These are phyloP conservation scores for Lichtheimia ramosa DNA, from an alignment of 371 early-diverging fungal genomes.

Conservation along the genomic window DNA sequence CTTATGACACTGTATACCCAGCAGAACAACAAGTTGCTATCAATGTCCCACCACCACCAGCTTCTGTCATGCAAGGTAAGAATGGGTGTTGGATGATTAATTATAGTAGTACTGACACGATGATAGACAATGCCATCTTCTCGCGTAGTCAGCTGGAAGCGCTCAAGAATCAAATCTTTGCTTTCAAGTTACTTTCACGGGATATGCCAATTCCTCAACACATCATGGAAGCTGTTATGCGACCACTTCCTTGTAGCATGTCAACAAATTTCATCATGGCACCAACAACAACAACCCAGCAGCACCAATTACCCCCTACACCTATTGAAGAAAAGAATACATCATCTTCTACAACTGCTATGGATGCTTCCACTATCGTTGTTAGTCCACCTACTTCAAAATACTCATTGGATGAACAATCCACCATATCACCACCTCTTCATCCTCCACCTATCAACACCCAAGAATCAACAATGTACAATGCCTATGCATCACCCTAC, in stretches of 20 bases:
- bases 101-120: too few relatives aligned
- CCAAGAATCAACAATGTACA: conserved; percentile 8
- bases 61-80: too few relatives aligned
- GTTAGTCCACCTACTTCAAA: too few relatives aligned
- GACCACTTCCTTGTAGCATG: conserved; percentile 17
- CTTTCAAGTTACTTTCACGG: conserved; percentile 77
- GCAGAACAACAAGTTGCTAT: neutral
- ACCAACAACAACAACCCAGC: conserved; percentile 6
- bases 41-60: neutral
- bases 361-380: too few relatives aligned
- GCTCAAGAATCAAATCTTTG: conserved; percentile 68
- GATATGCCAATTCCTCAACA: conserved; percentile 73
- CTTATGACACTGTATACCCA: too few relatives aligned
- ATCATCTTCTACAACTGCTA: too few relatives aligned
- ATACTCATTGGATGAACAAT: neutral
- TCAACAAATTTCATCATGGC: neutral
- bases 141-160: conserved; percentile 60
- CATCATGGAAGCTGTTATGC: conserved; percentile 65
- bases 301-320: neutral
- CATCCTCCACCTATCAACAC: neutral
- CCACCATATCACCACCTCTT: neutral
- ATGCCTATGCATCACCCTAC: conserved; percentile 51
- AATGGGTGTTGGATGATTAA: too few relatives aligned
- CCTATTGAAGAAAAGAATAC: neutral
- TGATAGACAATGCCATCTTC: conserved; percentile 25